Conservation (phyloP, 2,329 filamentous ascomycete species). For the Elsinoe fawcettii region DNA sequence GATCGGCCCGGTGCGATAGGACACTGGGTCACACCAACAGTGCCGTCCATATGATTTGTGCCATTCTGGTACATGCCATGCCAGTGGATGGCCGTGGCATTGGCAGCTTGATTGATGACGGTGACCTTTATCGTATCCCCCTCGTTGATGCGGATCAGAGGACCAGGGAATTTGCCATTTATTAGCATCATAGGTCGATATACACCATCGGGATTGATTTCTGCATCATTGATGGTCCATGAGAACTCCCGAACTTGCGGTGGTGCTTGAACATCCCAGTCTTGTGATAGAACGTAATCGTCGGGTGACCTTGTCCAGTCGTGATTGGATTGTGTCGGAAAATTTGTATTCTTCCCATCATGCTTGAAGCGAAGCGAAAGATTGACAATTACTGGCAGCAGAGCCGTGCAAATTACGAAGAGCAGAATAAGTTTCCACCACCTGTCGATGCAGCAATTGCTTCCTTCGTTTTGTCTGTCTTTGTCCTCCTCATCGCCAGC, state of each 20-base stretch:
- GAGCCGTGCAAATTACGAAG: slow-evolving; percentile 9
- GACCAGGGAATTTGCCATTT: slow-evolving; percentile 35
- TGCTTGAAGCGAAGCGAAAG: slow-evolving; percentile 3
- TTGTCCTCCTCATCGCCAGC: background rate
- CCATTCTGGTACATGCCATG: slow-evolving; percentile 64
- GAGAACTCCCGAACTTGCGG: slow-evolving; percentile 49
- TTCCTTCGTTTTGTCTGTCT: slow-evolving; percentile 7
- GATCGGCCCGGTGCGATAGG: slow-evolving; percentile 47
- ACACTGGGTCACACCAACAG: slow-evolving; percentile 56
- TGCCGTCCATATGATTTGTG: slow-evolving; percentile 60
- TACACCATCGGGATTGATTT: slow-evolving; percentile 52
- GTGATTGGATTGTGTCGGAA: background rate
- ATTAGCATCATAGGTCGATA: slow-evolving; percentile 36
- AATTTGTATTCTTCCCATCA: background rate
- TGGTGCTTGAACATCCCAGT: slow-evolving; percentile 49
- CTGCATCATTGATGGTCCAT: slow-evolving; percentile 53
- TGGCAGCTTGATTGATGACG: slow-evolving; percentile 53
- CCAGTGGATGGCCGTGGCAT: slow-evolving; percentile 56
- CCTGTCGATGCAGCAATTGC: slow-evolving; percentile 10
- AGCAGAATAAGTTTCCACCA: slow-evolving; percentile 19
- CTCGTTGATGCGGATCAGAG: slow-evolving; percentile 41
- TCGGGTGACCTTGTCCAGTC: slow-evolving; percentile 17
- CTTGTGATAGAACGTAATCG: slow-evolving; percentile 50
- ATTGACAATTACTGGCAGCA: slow-evolving; percentile 17
- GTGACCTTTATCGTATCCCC: slow-evolving; percentile 62